Evolutionary conservation across 2,329 filamentous ascomycete species (phyloP), one percentile per base, ranked within the genome.

Genomic region (Epichloe typhina): DNA sequence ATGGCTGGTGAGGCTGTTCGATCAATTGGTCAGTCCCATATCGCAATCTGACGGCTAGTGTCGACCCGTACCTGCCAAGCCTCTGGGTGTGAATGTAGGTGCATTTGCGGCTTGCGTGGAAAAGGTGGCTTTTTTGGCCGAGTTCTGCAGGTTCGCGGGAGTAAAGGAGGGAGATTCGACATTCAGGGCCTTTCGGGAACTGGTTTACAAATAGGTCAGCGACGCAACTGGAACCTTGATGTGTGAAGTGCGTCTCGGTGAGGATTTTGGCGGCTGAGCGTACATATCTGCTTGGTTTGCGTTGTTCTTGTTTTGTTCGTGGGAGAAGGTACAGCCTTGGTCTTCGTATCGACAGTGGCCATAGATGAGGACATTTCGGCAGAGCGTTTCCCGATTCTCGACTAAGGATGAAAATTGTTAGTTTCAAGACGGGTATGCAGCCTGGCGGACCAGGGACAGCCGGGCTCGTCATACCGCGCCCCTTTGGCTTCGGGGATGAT

Each of bases 161-260:
- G 88, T 96, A 66, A 98, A 98, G 46, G 91, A 88, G 12, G 93
- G 91, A 8, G 93, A 97, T 62, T 97, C 93, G 62, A 95, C 93
- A 66, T 95, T 98, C 58, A 98, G 76, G 31, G 84, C 75, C 67
- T 89, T 93, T 68, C 88, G 88, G 23, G 72, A 63, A 53, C 73
- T 76, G 53, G 53, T 42, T 35, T 23, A n/a, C 40, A 35, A 33
- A 15, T n/a, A 43, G 35, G 40, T 53, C 19, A 50, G 35, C 35
- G 31, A 36, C 23, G 50, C 42, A 50, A 49, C 21, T 23, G 8
- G 9, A 9, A 15, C 33, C 11, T 46, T 37, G 33, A 37, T 37
- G 6, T 4, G 4, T 17, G 44, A 46, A 26, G 48, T 7, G n/a
- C 21, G 35, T 31, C 33, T 21, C 21, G 35, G 4, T 4, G 13